Percentiles rank a stretch among this genome's conserved stretches.
Conservation (phyloP, 495 filamentous ascomycete species). For the Hypoxylon perforatum region DNA sequence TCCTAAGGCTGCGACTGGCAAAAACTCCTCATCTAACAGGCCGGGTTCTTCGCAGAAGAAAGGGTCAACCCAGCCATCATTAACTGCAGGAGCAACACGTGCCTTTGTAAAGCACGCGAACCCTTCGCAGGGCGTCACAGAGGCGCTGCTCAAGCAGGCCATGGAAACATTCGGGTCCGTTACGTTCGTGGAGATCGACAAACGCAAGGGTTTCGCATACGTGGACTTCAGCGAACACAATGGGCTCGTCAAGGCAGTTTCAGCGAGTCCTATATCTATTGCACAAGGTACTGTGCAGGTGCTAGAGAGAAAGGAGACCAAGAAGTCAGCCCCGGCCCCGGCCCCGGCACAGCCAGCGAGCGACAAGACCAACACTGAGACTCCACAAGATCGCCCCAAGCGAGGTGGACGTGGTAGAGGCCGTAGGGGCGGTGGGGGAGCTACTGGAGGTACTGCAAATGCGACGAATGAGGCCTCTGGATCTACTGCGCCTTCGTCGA, state of each 20-base stretch:
- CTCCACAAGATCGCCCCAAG: constrained; percentile 36
- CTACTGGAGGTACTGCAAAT: constrained; percentile 6
- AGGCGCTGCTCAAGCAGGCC: constrained; percentile 75
- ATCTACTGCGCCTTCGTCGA: constrained; percentile 1
- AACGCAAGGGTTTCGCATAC: constrained; percentile 92
- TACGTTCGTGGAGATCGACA: constrained; percentile 85
- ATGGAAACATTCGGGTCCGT: constrained; percentile 77
- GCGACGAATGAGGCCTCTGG: constrained; percentile 21
- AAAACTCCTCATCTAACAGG: constrained; percentile 33
- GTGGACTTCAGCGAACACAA: constrained; percentile 82
- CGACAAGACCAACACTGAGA: constrained; percentile 26
- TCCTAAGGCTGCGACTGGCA: constrained; percentile 47
- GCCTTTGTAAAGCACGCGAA: constrained; percentile 97
- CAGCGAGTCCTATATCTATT: constrained; percentile 80
- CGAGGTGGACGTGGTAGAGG: constrained; percentile 37
- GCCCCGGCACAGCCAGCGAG: constrained; percentile 20
- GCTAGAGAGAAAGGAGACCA: constrained; percentile 77
- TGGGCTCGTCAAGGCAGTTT: constrained; percentile 78
- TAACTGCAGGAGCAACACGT: constrained; percentile 71
- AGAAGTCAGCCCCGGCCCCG: constrained; percentile 34
- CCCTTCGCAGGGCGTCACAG: constrained; percentile 89
- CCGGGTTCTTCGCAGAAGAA: constrained; percentile 37
- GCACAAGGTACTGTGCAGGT: constrained; percentile 89
- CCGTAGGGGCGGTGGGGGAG: constrained; percentile 29
- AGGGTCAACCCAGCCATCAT: constrained; percentile 31